Conservation (phyloP, 2,329 filamentous ascomycete species). For the Penicillium crustosum region DNA sequence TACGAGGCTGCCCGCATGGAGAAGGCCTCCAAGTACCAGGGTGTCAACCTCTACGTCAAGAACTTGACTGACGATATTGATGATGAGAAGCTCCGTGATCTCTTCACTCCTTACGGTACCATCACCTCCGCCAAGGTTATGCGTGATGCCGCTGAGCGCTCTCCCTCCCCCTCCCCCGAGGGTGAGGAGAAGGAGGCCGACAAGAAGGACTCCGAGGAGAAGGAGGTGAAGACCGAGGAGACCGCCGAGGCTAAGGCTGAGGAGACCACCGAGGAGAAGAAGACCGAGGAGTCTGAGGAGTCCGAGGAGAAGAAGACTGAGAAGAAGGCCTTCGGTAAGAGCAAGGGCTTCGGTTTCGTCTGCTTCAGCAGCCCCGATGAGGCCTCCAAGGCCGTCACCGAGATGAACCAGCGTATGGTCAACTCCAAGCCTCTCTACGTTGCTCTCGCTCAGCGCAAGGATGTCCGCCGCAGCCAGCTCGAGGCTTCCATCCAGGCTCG, state of each 20-base stretch:
- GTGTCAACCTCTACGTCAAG: conserved; percentile 99
- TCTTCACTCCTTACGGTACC: conserved; percentile 87
- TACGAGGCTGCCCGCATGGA: conserved; percentile 96
- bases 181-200: conserved; percentile 55
- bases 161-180: conserved; percentile 46
- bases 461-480: conserved; percentile 98
- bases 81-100: conserved; percentile 92
- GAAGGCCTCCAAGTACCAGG: conserved; percentile 99
- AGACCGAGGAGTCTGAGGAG: conserved; percentile 57
- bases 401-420: conserved; percentile 99
- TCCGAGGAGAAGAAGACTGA: conserved; percentile 57
- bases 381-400: conserved; percentile 96
- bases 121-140: conserved; percentile 99
- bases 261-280: conserved; percentile 48
- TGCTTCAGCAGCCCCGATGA: conserved; percentile 99
- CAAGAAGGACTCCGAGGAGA: conserved; percentile 48
- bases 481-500: conserved; percentile 99
- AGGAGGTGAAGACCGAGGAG: conserved; percentile 41
- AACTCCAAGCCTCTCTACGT: conserved; percentile 96
- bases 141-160: conserved; percentile 67
- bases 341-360: conserved; percentile 99
- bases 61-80: conserved; percentile 96
- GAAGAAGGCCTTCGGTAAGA: conserved; percentile 81
- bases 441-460: conserved; percentile 97
- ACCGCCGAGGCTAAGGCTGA: conserved; percentile 51